These are phyloP conservation scores for Phaeosphaeriaceae sp. DNA, from an alignment of 2,329 filamentous ascomycete species.

Conservation along the genomic window DNA sequence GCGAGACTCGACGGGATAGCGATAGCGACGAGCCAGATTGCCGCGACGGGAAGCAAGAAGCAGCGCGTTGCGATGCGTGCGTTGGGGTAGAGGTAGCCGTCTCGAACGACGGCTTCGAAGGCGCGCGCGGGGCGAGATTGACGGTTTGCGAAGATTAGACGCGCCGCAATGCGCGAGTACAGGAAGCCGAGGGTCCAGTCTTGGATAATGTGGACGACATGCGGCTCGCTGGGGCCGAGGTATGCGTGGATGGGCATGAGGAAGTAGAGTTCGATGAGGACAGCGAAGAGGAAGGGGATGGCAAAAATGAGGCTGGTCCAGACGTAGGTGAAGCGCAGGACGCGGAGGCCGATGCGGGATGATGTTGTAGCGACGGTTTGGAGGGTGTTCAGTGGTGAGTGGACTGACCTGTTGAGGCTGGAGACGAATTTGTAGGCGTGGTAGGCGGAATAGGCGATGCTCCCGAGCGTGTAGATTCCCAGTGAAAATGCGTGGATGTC, in stretches of 20 bases:
- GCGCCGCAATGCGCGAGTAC: constrained; percentile 81
- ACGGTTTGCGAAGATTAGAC: constrained; percentile 72
- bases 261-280: constrained; percentile 86
- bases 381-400: constrained; percentile 40
- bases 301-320: constrained; percentile 77
- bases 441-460: constrained; percentile 62
- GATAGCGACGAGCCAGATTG: constrained; percentile 69
- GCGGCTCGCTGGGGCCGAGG: constrained; percentile 55
- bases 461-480: constrained; percentile 82
- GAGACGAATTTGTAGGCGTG: constrained; percentile 58
- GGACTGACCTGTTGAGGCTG: constrained; percentile 32
- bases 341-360: constrained; percentile 42
- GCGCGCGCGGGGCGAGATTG: constrained; percentile 76
- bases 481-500: constrained; percentile 97
- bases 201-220: constrained; percentile 87
- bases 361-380: constrained; percentile 31
- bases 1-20: constrained; percentile 69
- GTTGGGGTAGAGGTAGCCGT: constrained; percentile 79
- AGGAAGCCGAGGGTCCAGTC: constrained; percentile 93
- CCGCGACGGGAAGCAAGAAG: constrained; percentile 78
- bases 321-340: constrained; percentile 72
- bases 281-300: constrained; percentile 79
- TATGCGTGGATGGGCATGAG: constrained; percentile 87
- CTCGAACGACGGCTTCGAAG: constrained; percentile 73
- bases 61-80: constrained; percentile 80